Evolutionary conservation across 164 flowering plant genomes (phyloP).

Genomic region (Annona cherimola): DNA sequence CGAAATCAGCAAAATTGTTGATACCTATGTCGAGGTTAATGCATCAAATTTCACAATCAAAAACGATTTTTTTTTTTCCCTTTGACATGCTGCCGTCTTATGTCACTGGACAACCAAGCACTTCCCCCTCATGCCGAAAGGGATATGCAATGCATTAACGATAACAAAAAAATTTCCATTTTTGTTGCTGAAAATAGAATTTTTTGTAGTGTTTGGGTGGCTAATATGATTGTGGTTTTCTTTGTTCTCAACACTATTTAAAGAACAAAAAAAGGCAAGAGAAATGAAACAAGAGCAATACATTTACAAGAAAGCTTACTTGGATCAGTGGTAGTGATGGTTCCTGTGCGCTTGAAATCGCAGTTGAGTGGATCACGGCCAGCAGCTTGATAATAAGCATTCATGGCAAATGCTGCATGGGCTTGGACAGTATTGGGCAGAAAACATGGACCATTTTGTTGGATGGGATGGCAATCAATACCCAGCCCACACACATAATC

Average conservation of each 20-base stretch:
- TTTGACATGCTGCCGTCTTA: too few species aligned
- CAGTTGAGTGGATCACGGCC: constrained; percentile 43
- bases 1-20: too few species aligned
- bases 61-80: too few species aligned
- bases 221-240: too few species aligned
- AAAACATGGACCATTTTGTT: constrained; percentile 48
- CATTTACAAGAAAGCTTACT: constrained; percentile 25
- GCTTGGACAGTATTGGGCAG: constrained; percentile 46
- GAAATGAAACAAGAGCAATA: not conserved
- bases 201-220: not conserved
- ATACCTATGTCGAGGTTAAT: too few species aligned
- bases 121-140: not conserved
- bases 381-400: constrained; percentile 47
- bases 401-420: constrained; percentile 77
- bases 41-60: too few species aligned
- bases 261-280: not conserved
- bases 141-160: not conserved
- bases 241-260: too few species aligned
- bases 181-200: too few species aligned
- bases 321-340: constrained; percentile 44
- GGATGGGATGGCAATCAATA: constrained; percentile 44
- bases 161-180: not conserved
- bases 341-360: constrained; percentile 50
- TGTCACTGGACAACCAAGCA: too few species aligned
- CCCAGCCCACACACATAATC: constrained; percentile 69